Evolutionary conservation across 306 rosid species (phyloP), one percentile per base, ranked within the genome.

Genomic region (Acacia confusa): DNA sequence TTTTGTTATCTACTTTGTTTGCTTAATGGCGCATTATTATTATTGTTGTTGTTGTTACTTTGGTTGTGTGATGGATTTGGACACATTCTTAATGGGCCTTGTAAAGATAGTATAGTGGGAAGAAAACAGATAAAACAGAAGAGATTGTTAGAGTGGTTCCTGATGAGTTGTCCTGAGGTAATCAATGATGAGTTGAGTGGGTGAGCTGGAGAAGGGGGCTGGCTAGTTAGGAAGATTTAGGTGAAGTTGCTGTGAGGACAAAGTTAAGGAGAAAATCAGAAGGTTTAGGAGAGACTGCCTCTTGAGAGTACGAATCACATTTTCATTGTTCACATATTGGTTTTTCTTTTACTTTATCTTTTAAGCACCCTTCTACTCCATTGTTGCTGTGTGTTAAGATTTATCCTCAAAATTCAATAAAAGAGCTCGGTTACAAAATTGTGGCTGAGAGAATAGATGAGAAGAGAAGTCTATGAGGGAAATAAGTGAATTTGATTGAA

Each of bases 401-500:
- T 55, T 55, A n/a, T 55, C 12, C 6, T n/a, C 0, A 0, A 55
- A 55, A n/a, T 55, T n/a, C 27, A 55, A n/a, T 55, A 55, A n/a
- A 55, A 55, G 28, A n/a, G 14, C 63, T n/a, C 2, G 2, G 63
- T 55, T 8, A 20, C 63, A 55, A 52, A 6, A 19, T 52, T n/a
- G 13, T 7, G 16, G 1, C 20, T 16, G 16, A 50, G 45, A 61
- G 36, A n/a, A 52, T 15, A 34, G 2, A 45, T 45, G 17, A 27
- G 58, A 55, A 30, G 58, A 14, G 8, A 34, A 32, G 70, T 32
- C 11, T 32, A 5, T 0, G 41, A 58, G 15, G 24, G 17, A 55
- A 41, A 43, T 55, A 78, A 63, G 53, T 74, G 68, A 43, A 74
- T 41, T n/a, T 43, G 55, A 76, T 67, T 73, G 65, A 50, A 47